Conservation (phyloP, 495 filamentous ascomycete genomes). For the Aspergillus bridgeri region DNA sequence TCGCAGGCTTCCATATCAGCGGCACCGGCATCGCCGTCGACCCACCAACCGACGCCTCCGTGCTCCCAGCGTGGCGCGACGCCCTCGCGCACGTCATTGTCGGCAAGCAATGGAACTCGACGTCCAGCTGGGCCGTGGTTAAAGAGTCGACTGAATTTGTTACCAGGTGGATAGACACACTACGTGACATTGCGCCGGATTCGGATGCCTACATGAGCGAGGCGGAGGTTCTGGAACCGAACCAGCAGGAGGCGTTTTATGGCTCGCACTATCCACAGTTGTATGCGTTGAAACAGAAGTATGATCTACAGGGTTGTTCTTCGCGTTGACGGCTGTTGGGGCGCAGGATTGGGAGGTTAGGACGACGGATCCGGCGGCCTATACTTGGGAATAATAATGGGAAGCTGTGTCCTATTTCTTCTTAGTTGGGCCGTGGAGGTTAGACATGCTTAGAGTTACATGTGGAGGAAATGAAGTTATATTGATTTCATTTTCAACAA, state of each 20-base stretch:
- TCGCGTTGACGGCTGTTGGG: conserved; percentile 52
- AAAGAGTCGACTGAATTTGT: conserved; percentile 3
- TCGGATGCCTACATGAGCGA: conserved; percentile 40
- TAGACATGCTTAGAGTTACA: background rate
- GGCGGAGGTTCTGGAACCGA: conserved; percentile 56
- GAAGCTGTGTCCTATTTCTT: conserved; percentile 25
- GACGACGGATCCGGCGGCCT: conserved; percentile 26
- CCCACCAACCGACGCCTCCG: conserved; percentile 33
- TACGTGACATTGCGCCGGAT: conserved; percentile 42
- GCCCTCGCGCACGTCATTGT: conserved; percentile 53
- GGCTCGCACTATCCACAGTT: conserved; percentile 52
- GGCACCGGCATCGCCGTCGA: conserved; percentile 49
- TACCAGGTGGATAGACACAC: conserved; percentile 38
- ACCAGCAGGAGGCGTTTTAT: conserved; percentile 61
- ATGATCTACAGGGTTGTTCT: conserved; percentile 54
- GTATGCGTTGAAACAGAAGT: conserved; percentile 49
- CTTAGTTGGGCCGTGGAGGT: background rate
- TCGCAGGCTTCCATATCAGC: conserved; percentile 41
- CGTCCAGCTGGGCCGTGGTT: conserved; percentile 13
- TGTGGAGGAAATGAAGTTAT: no score
- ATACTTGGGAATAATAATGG: conserved; percentile 34
- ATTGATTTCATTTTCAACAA: no score
- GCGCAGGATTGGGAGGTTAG: conserved; percentile 49
- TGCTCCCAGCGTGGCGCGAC: conserved; percentile 54
- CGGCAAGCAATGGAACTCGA: conserved; percentile 22